These are phyloP conservation scores for Plectosphaerella plurivora DNA, from an alignment of 2,329 filamentous ascomycete genomes.

Conservation along the genomic window DNA sequence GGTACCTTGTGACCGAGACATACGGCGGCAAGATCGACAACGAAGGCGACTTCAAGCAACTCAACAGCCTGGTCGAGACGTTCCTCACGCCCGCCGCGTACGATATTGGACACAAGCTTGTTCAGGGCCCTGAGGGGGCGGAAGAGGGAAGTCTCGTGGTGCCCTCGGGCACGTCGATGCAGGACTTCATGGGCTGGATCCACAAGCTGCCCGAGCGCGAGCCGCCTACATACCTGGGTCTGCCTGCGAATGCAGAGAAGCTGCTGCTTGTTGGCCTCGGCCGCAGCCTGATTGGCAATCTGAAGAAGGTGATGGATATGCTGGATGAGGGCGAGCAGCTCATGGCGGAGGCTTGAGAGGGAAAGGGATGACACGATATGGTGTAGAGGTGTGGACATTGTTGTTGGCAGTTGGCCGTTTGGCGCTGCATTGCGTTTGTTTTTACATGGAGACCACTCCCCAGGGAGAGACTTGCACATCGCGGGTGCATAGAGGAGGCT, in stretches of 20 bases:
- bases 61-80: conserved; percentile 67
- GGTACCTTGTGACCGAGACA: conserved; percentile 84
- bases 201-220: conserved; percentile 89
- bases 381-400: no score
- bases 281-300: conserved; percentile 74
- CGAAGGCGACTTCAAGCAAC: conserved; percentile 72
- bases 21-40: conserved; percentile 98
- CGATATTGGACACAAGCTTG: conserved; percentile 86
- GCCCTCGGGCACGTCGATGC: conserved; percentile 74
- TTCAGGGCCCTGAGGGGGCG: conserved; percentile 60
- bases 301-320: conserved; percentile 80
- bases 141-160: conserved; percentile 63
- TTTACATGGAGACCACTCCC: no score
- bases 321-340: conserved; percentile 93
- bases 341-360: conserved; percentile 57
- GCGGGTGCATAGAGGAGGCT: no score
- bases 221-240: conserved; percentile 88
- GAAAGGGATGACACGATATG: neutral
- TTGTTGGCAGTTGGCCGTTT: no score
- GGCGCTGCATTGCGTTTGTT: no score
- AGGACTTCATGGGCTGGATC: conserved; percentile 89
- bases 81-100: conserved; percentile 87
- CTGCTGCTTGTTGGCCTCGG: conserved; percentile 85
- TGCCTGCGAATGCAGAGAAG: conserved; percentile 96
- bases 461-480: no score